Evolutionary conservation across 495 filamentous ascomycete genomes (phyloP).

Genomic region (Daldinia loculata): DNA sequence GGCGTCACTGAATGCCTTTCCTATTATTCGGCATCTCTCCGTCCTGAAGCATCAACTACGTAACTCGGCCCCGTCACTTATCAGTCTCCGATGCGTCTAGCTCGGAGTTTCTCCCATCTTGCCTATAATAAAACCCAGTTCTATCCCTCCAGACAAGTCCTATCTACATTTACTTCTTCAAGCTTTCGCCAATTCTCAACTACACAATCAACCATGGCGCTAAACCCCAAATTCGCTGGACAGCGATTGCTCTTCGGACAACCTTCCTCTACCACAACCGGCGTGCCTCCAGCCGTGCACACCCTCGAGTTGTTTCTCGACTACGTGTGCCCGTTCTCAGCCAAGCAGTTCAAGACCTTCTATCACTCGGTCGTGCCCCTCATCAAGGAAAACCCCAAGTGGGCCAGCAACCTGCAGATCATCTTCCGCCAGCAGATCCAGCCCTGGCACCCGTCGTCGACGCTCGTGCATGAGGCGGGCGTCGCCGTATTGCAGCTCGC

Average conservation of each 20-base stretch:
- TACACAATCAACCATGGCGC: constrained; percentile 65
- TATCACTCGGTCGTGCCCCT: constrained; percentile 65
- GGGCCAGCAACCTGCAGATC: constrained; percentile 67
- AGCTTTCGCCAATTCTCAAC: constrained; percentile 15
- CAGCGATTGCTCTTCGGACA: constrained; percentile 63
- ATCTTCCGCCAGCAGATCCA: constrained; percentile 93
- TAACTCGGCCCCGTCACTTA: constrained; percentile 16
- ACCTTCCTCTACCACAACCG: constrained; percentile 44
- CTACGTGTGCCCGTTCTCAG: constrained; percentile 79
- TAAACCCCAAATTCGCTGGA: constrained; percentile 80
- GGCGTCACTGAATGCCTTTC: constrained; percentile 22
- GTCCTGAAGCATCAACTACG: neutral
- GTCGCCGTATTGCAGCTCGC: constrained; percentile 74
- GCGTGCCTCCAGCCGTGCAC: constrained; percentile 63
- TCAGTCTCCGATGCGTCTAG: constrained; percentile 31
- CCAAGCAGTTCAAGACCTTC: constrained; percentile 75
- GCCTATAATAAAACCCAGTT: constrained; percentile 10
- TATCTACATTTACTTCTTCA: neutral
- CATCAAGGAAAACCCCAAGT: constrained; percentile 60
- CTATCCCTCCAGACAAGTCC: neutral
- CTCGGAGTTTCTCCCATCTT: constrained; percentile 36
- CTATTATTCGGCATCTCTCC: constrained; percentile 12
- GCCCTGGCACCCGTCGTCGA: constrained; percentile 94
- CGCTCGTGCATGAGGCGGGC: constrained; percentile 86
- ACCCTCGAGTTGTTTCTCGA: constrained; percentile 85